A percentile compares a stretch with the other conserved stretches of the same genome.
These are phyloP conservation scores for Coemansia sp. DNA, from an alignment of 192 early-diverging fungal species.

Conservation along the genomic window DNA sequence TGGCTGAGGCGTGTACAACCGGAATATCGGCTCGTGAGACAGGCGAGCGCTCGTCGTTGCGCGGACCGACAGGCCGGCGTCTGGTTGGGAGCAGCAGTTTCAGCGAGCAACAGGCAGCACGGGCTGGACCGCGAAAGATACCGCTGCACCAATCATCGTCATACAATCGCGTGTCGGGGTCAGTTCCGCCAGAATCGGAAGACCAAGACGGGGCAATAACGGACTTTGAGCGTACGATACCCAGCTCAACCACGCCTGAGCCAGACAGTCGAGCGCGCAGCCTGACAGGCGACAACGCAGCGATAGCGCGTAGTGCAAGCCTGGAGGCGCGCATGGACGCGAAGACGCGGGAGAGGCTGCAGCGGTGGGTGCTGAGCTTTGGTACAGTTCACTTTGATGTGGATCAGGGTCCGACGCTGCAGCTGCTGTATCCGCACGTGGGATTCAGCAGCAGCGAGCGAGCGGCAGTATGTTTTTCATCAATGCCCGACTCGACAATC, in stretches of 20 bases:
- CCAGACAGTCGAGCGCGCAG: constrained; percentile 44
- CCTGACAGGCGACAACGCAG: constrained; percentile 29
- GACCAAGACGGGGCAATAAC: too few relatives aligned
- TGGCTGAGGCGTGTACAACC: constrained; percentile 50
- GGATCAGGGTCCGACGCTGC: constrained; percentile 77
- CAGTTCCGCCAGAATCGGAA: background rate
- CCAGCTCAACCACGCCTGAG: constrained; percentile 20
- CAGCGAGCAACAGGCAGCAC: constrained; percentile 8
- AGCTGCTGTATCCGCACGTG: constrained; percentile 70
- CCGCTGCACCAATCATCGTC: constrained; percentile 29
- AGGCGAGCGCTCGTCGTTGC: constrained; percentile 16
- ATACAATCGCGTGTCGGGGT: constrained; percentile 15
- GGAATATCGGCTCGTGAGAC: constrained; percentile 42
- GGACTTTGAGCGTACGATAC: too few relatives aligned
- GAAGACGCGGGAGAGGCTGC: constrained; percentile 24
- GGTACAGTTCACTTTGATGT: constrained; percentile 80
- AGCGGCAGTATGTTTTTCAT: constrained; percentile 76
- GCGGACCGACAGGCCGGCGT: constrained; percentile 21
- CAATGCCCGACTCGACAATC: constrained; percentile 76
- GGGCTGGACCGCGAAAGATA: background rate
- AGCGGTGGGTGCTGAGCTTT: constrained; percentile 69
- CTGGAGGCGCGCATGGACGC: constrained; percentile 47
- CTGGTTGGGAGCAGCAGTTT: constrained; percentile 8
- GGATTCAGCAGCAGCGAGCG: constrained; percentile 66
- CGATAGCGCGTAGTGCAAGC: constrained; percentile 44